Evolutionary conservation across 257 asterid species (phyloP).

Genomic region (Nicotiana undulata): DNA sequence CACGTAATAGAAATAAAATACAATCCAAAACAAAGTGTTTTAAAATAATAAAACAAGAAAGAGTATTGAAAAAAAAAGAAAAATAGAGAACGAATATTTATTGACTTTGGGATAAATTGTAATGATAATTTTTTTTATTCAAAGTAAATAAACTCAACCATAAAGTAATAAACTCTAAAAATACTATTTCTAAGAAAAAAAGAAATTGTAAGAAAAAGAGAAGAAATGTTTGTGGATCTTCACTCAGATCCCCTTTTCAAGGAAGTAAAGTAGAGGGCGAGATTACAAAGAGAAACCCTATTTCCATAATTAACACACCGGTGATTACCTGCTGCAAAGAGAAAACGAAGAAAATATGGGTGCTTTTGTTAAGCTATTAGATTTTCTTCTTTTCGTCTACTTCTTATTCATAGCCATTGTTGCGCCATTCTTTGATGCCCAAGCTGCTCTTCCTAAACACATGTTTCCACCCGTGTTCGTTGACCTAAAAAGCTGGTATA

Average conservation of each 20-base stretch:
- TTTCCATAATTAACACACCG: background rate
- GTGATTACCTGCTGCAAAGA: background rate
- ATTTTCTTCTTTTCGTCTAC: conserved; percentile 49
- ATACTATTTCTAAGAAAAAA: too few species aligned
- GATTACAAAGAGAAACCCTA: background rate
- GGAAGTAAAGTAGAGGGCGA: background rate
- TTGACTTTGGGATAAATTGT: too few species aligned
- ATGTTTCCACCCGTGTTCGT: conserved; percentile 50
- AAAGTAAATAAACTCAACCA: too few species aligned
- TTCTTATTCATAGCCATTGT: conserved; percentile 56
- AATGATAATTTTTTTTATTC: too few species aligned
- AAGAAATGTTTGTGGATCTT: background rate
- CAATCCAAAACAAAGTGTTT: too few species aligned
- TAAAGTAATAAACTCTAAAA: too few species aligned
- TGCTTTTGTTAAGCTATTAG: conserved; percentile 41
- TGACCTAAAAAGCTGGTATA: conserved; percentile 64
- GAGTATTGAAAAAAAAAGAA: too few species aligned
- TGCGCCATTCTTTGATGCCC: conserved; percentile 80
- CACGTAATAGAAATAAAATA: too few species aligned
- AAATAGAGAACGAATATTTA: too few species aligned
- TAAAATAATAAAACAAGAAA: too few species aligned
- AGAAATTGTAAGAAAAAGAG: background rate
- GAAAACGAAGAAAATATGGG: conserved; percentile 31
- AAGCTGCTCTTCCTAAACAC: conserved; percentile 46
- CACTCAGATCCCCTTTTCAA: background rate